Conservation (phyloP, 257 asterid species). For the Oldenlandia corymbosa region DNA sequence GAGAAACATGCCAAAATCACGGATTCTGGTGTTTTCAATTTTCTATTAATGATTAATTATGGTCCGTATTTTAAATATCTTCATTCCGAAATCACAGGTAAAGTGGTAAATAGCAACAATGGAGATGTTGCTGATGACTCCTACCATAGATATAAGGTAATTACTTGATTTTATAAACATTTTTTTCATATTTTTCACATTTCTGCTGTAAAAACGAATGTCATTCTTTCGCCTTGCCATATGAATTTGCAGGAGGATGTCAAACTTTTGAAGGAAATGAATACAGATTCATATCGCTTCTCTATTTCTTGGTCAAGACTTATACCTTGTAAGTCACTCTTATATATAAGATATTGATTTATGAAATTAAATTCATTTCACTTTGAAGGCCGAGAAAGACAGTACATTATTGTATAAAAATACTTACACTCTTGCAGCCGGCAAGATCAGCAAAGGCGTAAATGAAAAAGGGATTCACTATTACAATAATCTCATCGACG, state of each 20-base stretch:
- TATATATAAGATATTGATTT: too few species aligned
- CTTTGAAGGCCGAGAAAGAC: too few species aligned
- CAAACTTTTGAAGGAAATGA: conserved; percentile 22
- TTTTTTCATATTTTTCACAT: too few species aligned
- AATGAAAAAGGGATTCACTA: conserved; percentile 5
- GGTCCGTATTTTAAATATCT: background rate
- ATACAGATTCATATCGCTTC: conserved; percentile 26
- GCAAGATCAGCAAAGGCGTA: conserved; percentile 1
- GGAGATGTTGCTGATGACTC: conserved; percentile 29
- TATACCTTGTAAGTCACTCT: conserved; percentile 22
- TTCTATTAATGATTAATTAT: too few species aligned
- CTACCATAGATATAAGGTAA: conserved; percentile 26
- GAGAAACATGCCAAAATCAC: too few species aligned
- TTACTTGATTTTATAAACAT: background rate
- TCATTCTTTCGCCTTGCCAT: too few species aligned
- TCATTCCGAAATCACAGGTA: conserved; percentile 14
- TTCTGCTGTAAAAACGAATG: too few species aligned
- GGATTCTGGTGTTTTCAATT: background rate
- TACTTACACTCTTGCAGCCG: background rate
- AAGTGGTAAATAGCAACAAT: conserved; percentile 16
- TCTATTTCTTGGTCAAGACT: conserved; percentile 30
- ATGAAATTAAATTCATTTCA: too few species aligned
- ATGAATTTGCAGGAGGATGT: conserved; percentile 22
- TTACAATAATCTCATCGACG: conserved; percentile 11
- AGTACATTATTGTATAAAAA: too few species aligned